Conservation (phyloP, 2,329 filamentous ascomycete species). For the Diaporthe citrichinensis region DNA sequence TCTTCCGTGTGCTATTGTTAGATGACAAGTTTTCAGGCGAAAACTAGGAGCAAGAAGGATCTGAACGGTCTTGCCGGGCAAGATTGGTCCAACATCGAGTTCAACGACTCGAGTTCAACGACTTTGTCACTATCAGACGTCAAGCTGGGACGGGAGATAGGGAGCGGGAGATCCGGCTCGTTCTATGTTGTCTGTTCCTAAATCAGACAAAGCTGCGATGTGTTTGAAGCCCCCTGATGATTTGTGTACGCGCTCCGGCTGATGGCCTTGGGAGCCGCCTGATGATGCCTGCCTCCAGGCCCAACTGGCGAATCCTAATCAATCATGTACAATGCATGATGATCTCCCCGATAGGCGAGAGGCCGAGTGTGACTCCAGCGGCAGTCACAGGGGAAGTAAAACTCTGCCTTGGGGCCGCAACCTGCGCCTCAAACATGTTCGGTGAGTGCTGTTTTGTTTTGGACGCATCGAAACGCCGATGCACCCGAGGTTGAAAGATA, state of each 20-base stretch:
- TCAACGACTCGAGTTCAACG: constrained; percentile 9
- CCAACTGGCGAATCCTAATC: neutral
- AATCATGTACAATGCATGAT: neutral
- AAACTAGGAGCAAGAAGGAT: neutral
- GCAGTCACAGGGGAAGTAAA: neutral
- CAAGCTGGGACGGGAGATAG: neutral
- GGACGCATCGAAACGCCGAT: constrained; percentile 22
- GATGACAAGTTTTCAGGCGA: neutral
- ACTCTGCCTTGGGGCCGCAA: constrained; percentile 10
- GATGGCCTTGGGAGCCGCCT: too few species aligned
- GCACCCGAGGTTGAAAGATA: neutral
- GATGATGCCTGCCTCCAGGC: neutral
- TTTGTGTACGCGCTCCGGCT: neutral
- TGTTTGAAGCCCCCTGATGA: constrained; percentile 1
- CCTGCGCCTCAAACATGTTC: constrained; percentile 28
- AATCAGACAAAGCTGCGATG: constrained; percentile 25
- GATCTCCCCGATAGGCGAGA: neutral
- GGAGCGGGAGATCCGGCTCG: neutral
- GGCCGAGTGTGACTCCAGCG: neutral
- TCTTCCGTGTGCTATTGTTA: neutral
- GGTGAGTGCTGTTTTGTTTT: constrained; percentile 28
- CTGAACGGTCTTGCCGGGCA: neutral
- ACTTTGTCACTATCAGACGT: constrained; percentile 12
- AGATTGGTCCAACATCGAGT: neutral
- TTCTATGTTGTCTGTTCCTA: neutral